Conservation (phyloP, 108 stramenopile genomes). For the Skeletonema potamos region DNA sequence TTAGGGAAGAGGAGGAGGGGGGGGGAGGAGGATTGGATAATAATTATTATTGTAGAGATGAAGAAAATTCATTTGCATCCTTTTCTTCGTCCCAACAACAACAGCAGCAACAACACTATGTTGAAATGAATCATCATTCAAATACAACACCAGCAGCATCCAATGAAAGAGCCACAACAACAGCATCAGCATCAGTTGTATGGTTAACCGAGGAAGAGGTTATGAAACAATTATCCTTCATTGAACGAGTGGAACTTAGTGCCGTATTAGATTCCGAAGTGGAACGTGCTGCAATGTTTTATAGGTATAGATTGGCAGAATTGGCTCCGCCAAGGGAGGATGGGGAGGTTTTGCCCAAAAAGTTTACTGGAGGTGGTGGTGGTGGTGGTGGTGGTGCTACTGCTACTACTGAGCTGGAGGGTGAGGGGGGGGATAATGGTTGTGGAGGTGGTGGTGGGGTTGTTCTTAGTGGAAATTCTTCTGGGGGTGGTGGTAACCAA, state of each 20-base stretch:
- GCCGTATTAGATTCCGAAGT: constrained; percentile 20
- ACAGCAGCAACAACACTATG: too few relatives aligned
- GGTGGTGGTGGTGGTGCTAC: neutral
- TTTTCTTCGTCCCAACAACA: too few relatives aligned
- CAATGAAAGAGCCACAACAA: neutral
- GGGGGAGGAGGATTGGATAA: too few relatives aligned
- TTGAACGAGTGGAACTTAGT: constrained; percentile 29
- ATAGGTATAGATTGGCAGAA: constrained; percentile 8
- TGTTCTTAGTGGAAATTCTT: too few relatives aligned
- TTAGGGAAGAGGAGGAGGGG: neutral
- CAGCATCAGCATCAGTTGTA: neutral
- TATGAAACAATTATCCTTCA: constrained; percentile 7
- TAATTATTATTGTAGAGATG: neutral
- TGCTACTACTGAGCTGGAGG: too few relatives aligned
- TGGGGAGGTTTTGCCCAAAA: neutral
- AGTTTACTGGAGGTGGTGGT: neutral
- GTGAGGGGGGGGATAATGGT: neutral
- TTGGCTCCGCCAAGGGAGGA: constrained; percentile 23
- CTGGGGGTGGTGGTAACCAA: too few relatives aligned
- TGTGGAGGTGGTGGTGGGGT: neutral
- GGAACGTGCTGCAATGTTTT: constrained; percentile 28
- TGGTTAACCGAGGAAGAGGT: constrained; percentile 11
- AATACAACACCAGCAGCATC: neutral
- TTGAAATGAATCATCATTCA: neutral
- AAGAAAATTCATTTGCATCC: neutral